Conservation (phyloP, 192 early-diverging fungal species). For the Umbelopsis sp. region DNA sequence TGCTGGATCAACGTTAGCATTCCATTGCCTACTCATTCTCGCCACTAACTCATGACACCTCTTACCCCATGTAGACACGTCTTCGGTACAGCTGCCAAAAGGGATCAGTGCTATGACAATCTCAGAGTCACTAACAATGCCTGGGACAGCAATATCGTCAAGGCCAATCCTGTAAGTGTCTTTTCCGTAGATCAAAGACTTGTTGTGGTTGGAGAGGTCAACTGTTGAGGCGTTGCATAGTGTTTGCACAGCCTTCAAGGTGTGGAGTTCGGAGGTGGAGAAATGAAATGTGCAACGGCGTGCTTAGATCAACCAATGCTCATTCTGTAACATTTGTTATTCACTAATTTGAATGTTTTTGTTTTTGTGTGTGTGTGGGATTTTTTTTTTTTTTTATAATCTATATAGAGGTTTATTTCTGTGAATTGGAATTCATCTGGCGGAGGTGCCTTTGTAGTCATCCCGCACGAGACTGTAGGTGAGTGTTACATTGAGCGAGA, state of each 20-base stretch:
- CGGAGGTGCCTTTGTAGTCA: slow-evolving; percentile 97
- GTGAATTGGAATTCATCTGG: slow-evolving; percentile 83
- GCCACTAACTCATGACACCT: slow-evolving; percentile 4
- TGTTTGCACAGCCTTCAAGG: too few species aligned
- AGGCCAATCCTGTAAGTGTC: slow-evolving; percentile 85
- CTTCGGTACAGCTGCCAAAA: slow-evolving; percentile 86
- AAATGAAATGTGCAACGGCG: neutral
- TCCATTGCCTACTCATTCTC: neutral
- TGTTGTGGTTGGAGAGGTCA: neutral
- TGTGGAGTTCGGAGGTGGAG: too few species aligned
- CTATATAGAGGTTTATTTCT: slow-evolving; percentile 62
- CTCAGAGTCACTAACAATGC: slow-evolving; percentile 84
- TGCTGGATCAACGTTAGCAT: neutral
- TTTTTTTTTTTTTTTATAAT: neutral
- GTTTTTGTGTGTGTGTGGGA: too few species aligned
- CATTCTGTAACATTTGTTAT: too few species aligned
- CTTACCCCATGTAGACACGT: slow-evolving; percentile 69
- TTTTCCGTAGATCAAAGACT: too few species aligned
- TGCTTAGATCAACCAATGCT: too few species aligned
- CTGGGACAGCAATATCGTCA: slow-evolving; percentile 98
- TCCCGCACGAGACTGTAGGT: slow-evolving; percentile 74
- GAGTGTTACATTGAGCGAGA: slow-evolving; percentile 18
- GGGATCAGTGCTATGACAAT: slow-evolving; percentile 94
- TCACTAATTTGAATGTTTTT: too few species aligned
- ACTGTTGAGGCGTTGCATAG: neutral